Evolutionary conservation across 2,329 filamentous ascomycete genomes (phyloP), one percentile per base, ranked within the genome.

Genomic region (Parastagonospora avenae): DNA sequence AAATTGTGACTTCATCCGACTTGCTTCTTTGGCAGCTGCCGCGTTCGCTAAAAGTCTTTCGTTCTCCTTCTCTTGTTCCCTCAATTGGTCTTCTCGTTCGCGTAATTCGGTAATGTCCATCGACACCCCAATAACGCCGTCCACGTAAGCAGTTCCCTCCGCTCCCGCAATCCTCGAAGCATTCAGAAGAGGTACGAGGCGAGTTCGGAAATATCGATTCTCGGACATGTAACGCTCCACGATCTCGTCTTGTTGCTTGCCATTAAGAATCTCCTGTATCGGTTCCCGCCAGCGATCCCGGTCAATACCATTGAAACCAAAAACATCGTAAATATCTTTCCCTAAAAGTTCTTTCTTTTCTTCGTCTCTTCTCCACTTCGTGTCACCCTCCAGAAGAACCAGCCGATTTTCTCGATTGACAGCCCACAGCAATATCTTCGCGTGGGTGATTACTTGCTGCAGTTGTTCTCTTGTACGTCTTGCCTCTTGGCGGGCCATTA

Each of bases 61-160:
- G 62, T 91, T 92, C 62, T 91, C 88, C 59, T 82, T 82, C 37
- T 85, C 85, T 61, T 89, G 84, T 51, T 81, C 79, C 51, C 83
- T 80, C 11, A 91, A 70, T 33, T 87, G 84, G 36, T 81, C 77
- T 59, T 88, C 87, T 46, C 85, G 81, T 49, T 82, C 77, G 57
- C 87, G 87, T 27, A 91, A 72, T 61, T 91, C 87, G 0, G 89
- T 92, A 5, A 92, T 84, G 63, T 92, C 89, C 82, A 91, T 89
- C 39, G 88, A 87, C n/a, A 92, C 84, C 2, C 88, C 89, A 49
- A 91, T 90, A 2, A 90, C 87, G 1, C 89, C 89, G 55, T 90
- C 85, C 15, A 91, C 79, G 42, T 77, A 81, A 2, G 76, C 72
- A 11, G 82, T 78, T 11, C 74, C 74, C 57, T 79, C 79, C 11